phyloP scores from a whole-genome alignment of 148 eudicot species.

The Pharnaceum exiguum region DNA sequence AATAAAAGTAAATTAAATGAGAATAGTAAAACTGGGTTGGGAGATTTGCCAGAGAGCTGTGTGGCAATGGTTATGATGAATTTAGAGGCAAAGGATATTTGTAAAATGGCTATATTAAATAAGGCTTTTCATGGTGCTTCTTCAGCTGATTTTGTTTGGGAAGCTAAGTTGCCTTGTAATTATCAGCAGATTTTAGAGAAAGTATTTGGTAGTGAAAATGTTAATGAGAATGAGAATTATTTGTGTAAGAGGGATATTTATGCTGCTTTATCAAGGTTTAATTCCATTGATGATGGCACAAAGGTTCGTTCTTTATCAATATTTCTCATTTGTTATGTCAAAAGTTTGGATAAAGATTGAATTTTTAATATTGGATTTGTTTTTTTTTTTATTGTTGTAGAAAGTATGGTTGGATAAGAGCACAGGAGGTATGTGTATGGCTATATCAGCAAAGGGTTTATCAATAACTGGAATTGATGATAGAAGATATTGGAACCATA shows the following conservation, averaged over 20 bases:
- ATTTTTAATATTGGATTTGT: background rate
- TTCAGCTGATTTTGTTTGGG: conserved; percentile 89
- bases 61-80: conserved; percentile 57
- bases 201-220: conserved; percentile 29
- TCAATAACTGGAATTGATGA: conserved; percentile 56
- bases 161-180: conserved; percentile 64
- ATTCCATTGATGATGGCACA: conserved; percentile 54
- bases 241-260: conserved; percentile 67
- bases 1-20: conserved; percentile 10
- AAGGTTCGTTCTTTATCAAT: conserved; percentile 39
- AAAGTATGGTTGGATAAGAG: conserved; percentile 52
- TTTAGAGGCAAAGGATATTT: conserved; percentile 68
- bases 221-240: conserved; percentile 12
- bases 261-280: conserved; percentile 43
- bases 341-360: background rate
- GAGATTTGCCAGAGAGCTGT: conserved; percentile 84
- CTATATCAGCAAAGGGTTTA: conserved; percentile 44
- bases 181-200: conserved; percentile 37
- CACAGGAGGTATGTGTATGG: conserved; percentile 43
- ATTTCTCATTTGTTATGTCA: background rate
- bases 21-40: conserved; percentile 43
- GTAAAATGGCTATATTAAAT: conserved; percentile 52
- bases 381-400: conserved; percentile 24
- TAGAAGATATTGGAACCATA: conserved; percentile 53
- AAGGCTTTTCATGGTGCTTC: conserved; percentile 59